Conservation (phyloP, 2,329 filamentous ascomycete species). For the Neopestalotiopsis clavispora region DNA sequence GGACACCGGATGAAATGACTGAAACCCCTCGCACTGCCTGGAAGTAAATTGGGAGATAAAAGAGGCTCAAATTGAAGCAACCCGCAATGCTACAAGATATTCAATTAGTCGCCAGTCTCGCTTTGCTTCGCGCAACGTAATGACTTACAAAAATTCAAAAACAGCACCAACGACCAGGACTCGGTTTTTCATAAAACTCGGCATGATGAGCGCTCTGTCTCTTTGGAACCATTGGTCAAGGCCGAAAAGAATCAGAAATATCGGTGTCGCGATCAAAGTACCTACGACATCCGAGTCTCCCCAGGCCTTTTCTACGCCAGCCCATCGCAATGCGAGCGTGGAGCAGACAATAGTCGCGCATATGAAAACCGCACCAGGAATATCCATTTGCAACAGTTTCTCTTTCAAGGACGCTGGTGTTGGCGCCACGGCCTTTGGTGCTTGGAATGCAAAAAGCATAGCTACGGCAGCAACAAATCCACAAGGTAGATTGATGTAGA, state of each 20-base stretch:
- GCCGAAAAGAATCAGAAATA: conserved; percentile 17
- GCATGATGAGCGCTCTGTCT: conserved; percentile 15
- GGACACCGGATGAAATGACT: conserved; percentile 1
- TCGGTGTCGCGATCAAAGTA: conserved; percentile 14
- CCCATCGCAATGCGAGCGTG: conserved; percentile 21
- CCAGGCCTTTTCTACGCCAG: conserved; percentile 19
- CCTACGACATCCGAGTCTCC: conserved; percentile 16
- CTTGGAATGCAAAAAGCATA: conserved; percentile 19
- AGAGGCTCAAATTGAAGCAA: not conserved
- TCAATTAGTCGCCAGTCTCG: not conserved
- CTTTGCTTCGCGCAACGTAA: not conserved
- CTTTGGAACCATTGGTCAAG: conserved; percentile 20
- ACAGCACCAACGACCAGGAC: conserved; percentile 17
- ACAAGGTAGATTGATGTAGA: conserved; percentile 11
- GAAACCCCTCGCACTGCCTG: not conserved
- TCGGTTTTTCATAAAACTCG: conserved; percentile 14
- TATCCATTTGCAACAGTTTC: conserved; percentile 22
- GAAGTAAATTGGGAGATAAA: conserved; percentile 14
- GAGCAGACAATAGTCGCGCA: conserved; percentile 19
- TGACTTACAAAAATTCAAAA: conserved; percentile 22
- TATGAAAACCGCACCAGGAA: conserved; percentile 18
- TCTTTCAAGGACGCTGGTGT: conserved; percentile 17
- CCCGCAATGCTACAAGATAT: not conserved
- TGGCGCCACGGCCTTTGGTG: conserved; percentile 18
- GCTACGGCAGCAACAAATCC: conserved; percentile 7